Conservation (phyloP, 2,329 filamentous ascomycete species). For the Madurella mycetomatis region DNA sequence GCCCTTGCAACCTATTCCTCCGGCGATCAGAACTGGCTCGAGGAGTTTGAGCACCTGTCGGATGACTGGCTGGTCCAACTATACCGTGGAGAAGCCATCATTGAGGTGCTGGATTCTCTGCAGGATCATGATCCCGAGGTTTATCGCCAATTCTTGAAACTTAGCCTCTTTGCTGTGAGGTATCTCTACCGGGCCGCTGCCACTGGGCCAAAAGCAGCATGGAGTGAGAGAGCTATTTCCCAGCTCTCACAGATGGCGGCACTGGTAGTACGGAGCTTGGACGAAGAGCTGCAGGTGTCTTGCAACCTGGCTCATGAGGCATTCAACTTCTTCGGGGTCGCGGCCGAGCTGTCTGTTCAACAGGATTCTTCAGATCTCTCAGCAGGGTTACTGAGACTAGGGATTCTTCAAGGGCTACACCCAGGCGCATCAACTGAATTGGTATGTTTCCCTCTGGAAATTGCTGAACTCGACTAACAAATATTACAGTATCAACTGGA, state of each 20-base stretch:
- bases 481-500: constrained; percentile 22
- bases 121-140: constrained; percentile 20
- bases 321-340: constrained; percentile 25
- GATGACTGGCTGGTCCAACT: constrained; percentile 22
- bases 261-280: constrained; percentile 28
- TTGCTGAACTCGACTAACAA: constrained; percentile 7
- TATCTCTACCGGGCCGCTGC: constrained; percentile 36
- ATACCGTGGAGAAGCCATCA: not conserved
- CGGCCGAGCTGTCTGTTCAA: not conserved
- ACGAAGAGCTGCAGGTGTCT: constrained; percentile 26
- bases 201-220: constrained; percentile 6
- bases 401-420: constrained; percentile 30
- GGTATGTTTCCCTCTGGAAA: constrained; percentile 18
- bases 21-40: constrained; percentile 17
- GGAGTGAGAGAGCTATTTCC: constrained; percentile 21
- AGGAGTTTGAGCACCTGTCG: constrained; percentile 22
- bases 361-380: not conserved
- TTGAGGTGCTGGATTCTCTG: not conserved
- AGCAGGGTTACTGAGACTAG: constrained; percentile 21
- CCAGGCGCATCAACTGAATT: constrained; percentile 25
- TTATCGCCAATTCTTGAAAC: constrained; percentile 34
- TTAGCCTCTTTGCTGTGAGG: constrained; percentile 36
- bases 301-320: constrained; percentile 25
- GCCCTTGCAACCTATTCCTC: constrained; percentile 11
- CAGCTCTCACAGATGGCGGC: constrained; percentile 30